These are phyloP conservation scores for Cystobasidium sp. DNA, from an alignment of 1,284 basidiomycete species.

Conservation along the genomic window DNA sequence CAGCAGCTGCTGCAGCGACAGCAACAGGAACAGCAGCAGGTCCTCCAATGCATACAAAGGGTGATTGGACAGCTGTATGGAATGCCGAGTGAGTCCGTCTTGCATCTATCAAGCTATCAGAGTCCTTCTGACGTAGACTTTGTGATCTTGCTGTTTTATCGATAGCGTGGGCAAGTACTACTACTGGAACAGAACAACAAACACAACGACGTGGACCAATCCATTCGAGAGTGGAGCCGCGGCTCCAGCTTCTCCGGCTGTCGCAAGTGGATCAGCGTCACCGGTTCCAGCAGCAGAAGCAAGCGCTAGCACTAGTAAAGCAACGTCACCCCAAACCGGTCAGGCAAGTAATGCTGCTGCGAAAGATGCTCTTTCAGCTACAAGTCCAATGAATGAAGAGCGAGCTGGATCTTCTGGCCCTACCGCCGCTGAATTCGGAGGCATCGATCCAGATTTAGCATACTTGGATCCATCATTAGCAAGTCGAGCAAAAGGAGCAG, in stretches of 20 bases:
- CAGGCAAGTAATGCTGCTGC: neutral
- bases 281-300: neutral
- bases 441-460: constrained; percentile 53
- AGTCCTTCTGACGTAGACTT: neutral
- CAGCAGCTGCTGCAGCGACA: neutral
- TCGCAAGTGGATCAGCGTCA: neutral
- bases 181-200: constrained; percentile 50
- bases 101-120: neutral
- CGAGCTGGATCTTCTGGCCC: neutral
- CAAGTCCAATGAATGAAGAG: neutral
- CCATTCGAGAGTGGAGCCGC: constrained; percentile 43
- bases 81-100: constrained; percentile 45
- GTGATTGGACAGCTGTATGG: constrained; percentile 52
- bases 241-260: constrained; percentile 8
- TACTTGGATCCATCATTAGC: constrained; percentile 50
- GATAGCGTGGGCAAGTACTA: constrained; percentile 51
- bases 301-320: neutral
- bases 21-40: constrained; percentile 18
- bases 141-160: neutral
- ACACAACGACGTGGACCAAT: constrained; percentile 51
- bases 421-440: constrained; percentile 39
- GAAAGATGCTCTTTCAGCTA: neutral
- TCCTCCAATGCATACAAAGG: constrained; percentile 42
- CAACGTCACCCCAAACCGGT: neutral
- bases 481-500: constrained; percentile 10